Evolutionary conservation across 768 basidiomycete genomes (phyloP).

Genomic region (Sarcodon aspratus): DNA sequence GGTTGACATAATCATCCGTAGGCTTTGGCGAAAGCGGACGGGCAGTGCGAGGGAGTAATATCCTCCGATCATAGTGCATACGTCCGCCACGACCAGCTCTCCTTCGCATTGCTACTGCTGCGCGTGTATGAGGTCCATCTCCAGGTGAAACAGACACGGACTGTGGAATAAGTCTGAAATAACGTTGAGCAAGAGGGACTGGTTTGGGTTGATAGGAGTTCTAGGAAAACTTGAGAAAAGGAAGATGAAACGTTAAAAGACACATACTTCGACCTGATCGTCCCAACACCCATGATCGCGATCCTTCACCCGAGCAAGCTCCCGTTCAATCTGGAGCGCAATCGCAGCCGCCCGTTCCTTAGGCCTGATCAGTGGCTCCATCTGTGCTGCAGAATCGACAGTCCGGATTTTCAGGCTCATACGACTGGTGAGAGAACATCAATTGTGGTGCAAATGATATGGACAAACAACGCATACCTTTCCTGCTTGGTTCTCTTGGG

Average conservation of each 20-base stretch:
- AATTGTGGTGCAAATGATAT: neutral
- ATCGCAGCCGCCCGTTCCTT: constrained; percentile 56
- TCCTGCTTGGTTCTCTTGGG: constrained; percentile 43
- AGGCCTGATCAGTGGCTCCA: constrained; percentile 45
- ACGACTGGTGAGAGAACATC: constrained; percentile 39
- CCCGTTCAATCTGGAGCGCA: constrained; percentile 49
- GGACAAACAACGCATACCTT: neutral
- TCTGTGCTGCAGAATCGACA: constrained; percentile 27
- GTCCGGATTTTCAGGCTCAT: constrained; percentile 34
- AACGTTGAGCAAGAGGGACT: constrained; percentile 43
- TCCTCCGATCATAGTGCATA: constrained; percentile 60
- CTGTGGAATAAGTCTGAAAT: constrained; percentile 53
- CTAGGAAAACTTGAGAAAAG: constrained; percentile 21
- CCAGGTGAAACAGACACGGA: constrained; percentile 19
- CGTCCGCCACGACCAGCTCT: constrained; percentile 81
- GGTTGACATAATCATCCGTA: constrained; percentile 12
- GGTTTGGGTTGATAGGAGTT: constrained; percentile 60
- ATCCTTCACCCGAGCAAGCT: constrained; percentile 49
- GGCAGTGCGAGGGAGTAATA: constrained; percentile 14
- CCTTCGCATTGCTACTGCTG: constrained; percentile 46
- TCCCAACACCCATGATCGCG: constrained; percentile 69
- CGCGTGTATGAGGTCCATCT: constrained; percentile 17
- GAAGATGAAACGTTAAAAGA: neutral
- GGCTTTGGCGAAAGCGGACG: constrained; percentile 6
- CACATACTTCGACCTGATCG: constrained; percentile 69